These are phyloP conservation scores for Actinomortierella ambigua DNA, from an alignment of 371 early-diverging fungal species.

Conservation along the genomic window DNA sequence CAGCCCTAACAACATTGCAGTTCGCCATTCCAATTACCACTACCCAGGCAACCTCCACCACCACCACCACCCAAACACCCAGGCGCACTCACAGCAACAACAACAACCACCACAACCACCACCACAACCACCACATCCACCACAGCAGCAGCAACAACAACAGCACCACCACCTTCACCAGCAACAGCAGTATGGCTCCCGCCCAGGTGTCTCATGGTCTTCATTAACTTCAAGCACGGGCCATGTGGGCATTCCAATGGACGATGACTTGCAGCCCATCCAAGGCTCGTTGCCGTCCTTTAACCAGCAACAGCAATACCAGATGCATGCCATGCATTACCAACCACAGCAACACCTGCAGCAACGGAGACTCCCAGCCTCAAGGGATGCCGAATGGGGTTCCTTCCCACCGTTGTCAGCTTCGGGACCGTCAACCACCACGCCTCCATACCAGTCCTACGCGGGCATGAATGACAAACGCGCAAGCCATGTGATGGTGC, in stretches of 20 bases:
- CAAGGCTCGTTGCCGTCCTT: slow-evolving; percentile 8
- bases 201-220: background rate
- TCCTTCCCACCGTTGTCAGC: slow-evolving; percentile 11
- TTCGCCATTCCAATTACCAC: too few species aligned
- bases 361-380: slow-evolving; percentile 19
- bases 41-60: too few species aligned
- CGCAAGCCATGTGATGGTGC: slow-evolving; percentile 1
- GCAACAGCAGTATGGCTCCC: slow-evolving; percentile 24
- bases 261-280: slow-evolving; percentile 25
- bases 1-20: too few species aligned
- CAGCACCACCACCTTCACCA: slow-evolving; percentile 9
- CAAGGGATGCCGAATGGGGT: background rate
- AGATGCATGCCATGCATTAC: slow-evolving; percentile 2
- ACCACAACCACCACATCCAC: slow-evolving; percentile 8
- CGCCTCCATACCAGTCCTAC: background rate
- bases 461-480: slow-evolving; percentile 5
- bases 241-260: slow-evolving; percentile 48
- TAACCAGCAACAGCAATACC: background rate
- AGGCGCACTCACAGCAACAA: too few species aligned
- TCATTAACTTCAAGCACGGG: slow-evolving; percentile 20
- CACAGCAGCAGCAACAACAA: slow-evolving; percentile 5
- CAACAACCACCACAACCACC: too few species aligned
- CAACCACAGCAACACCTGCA: slow-evolving; percentile 6
- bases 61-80: too few species aligned
- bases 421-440: slow-evolving; percentile 2